A percentile compares a stretch with the other conserved stretches of the same genome.
Conservation (phyloP, 1,139 yeast genomes). For the Lodderomyces pseudojiufengensis region DNA sequence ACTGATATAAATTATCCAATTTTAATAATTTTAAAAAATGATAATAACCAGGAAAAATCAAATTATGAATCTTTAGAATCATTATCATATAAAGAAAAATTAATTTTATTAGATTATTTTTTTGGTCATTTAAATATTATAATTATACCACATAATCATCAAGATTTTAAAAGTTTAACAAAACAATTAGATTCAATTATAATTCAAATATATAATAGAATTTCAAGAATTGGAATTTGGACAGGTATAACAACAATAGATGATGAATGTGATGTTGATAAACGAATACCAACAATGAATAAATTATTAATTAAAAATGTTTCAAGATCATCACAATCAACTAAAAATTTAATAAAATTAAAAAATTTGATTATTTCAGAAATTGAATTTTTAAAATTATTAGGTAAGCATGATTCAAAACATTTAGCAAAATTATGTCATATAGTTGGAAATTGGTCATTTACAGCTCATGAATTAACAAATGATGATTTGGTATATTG, state of each 20-base stretch:
- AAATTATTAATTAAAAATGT: slow-evolving; percentile 24
- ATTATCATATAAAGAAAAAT: slow-evolving; percentile 25
- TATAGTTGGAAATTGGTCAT: slow-evolving; percentile 50
- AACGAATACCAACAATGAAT: slow-evolving; percentile 35
- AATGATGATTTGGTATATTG: slow-evolving; percentile 67
- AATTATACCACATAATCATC: slow-evolving; percentile 20
- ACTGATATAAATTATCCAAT: slow-evolving; percentile 34
- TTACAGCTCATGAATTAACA: slow-evolving; percentile 66
- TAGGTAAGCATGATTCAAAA: slow-evolving; percentile 19
- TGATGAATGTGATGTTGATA: slow-evolving; percentile 14
- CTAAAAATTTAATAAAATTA: slow-evolving; percentile 21
- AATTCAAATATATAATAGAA: slow-evolving; percentile 32
- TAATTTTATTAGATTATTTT: slow-evolving; percentile 32
- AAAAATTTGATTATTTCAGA: slow-evolving; percentile 31
- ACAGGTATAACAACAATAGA: slow-evolving; percentile 38
- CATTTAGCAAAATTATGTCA: slow-evolving; percentile 33
- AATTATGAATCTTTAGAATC: slow-evolving; percentile 13
- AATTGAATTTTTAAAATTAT: slow-evolving; percentile 36
- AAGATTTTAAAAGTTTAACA: slow-evolving; percentile 22
- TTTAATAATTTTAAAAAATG: slow-evolving; percentile 22
- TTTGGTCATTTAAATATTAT: slow-evolving; percentile 44
- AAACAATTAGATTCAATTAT: slow-evolving; percentile 26
- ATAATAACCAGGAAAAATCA: slow-evolving; percentile 13
- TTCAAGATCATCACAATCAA: slow-evolving; percentile 22
- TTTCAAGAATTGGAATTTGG: slow-evolving; percentile 54